Evolutionary conservation across 2,329 filamentous ascomycete species (phyloP), one percentile per base, ranked within the genome.

Genomic region (Ascochyta clinopodiicola): DNA sequence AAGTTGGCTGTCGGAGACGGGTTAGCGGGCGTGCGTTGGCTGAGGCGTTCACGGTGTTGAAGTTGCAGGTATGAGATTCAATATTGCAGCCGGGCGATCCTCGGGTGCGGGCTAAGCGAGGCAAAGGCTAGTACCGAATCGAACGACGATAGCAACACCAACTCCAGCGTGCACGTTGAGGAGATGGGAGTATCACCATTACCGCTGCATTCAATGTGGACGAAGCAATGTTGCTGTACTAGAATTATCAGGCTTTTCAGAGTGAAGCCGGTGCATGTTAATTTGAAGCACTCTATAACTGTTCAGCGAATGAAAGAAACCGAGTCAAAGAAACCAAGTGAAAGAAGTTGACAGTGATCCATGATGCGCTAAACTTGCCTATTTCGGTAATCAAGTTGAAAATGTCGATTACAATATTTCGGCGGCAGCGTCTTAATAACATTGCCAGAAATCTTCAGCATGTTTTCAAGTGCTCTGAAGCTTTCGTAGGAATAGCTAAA

Each of bases 61-160:
- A 48, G 48, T 43, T 49, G 56, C 48, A 53, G 42, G 44, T 56
- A 57, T 56, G 57, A 60, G 46, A 57, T 61, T 53, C 52, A 65
- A 67, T 66, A 68, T 69, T 65, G 63, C 53, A 57, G 52, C 52
- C 63, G 66, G 62, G 43, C 45, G 56, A 67, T 61, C 56, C 24
- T 64, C 64, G 66, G 63, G 57, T 61, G 57, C 48, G 58, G 51
- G 55, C 40, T 68, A 67, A 68, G 66, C 66, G 66, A 68, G 59
- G 44, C 45, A 36, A 10, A 35, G 46, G 46, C 52, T 56, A 56
- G 52, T 36, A 35, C 42, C 29, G 10, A 17, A 35, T 44, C 36
- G 31, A 44, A 44, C 44, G 43, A 25, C 39, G 25, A 42, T 19
- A 21, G 8, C 25, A 38, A 38, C 39, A 19, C 24, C 25, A 12